Base-by-base conservation (phyloP, 228 moss, liverwort and hornwort genomes). In the Sphagnum fallax region DNA sequence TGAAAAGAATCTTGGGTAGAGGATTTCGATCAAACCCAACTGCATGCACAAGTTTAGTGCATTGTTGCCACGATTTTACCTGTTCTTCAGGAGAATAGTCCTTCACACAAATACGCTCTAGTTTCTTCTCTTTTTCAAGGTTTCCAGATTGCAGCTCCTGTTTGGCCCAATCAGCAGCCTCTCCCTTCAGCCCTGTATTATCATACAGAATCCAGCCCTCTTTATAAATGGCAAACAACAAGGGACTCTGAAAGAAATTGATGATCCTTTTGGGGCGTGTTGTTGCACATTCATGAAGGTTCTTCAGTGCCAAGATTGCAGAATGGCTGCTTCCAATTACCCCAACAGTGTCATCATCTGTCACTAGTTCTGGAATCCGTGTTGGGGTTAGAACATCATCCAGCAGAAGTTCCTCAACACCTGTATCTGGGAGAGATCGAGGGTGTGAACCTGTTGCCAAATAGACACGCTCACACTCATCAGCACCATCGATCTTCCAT, bases 251-350 rank as follows among this genome's bases (percentile, higher is more conserved):
- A 62, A 77, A 84, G 72, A 88, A 82, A 65, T 88, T 88, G 69
- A 88, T 64, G 68, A 88, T 82, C 58, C 68, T 65, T 67, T 75
- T 71, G 18, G 81, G 83, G 4, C 6, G 75, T 6, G 14, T 16
- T 11, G 9, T 13, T 52, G 74, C 50, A 18, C 80, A 72, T 32
- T 73, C 64, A 2, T 80, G 80, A 9, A 88, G 76, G 64, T 88
- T 88, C 48, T 75, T 76, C 53, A 88, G 61, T 6, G 80, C 88
- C 49, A 88, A 80, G 72, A 88, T 85, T 64, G 85, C 88, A 1
- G 88, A 85, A 74, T 88, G 88, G 69, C 85, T 85, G 16, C 84
- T 82, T 48, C 88, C 88, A 9, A 85, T 80, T 53, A 88, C 80
- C 55, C 82, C 88, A 4, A 88, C 76, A 5, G 10, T 61, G 32